Evolutionary conservation across 495 filamentous ascomycete genomes (phyloP), one percentile per base, ranked within the genome.

Genomic region (Lentithecium fluviatile): DNA sequence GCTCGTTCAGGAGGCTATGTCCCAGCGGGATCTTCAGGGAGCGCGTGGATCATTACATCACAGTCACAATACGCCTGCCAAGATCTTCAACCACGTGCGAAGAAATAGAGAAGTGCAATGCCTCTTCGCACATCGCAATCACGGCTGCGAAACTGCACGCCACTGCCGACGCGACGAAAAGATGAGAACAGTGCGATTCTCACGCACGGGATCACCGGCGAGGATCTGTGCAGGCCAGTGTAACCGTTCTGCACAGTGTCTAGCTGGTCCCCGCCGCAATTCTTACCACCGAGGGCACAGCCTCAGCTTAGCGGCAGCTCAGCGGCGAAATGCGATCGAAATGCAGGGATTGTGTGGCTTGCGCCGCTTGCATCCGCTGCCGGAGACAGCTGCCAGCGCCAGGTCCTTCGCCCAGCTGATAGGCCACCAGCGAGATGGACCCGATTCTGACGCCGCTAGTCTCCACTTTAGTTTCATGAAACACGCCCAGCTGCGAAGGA

Each of bases 381-480:
- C 43, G 45, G 32, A 51, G 43, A 45, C 1, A 13, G 53, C 45
- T 17, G 53, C 19, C 25, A 50, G 46, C 38, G 52, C 54, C 34
- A 53, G 53, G 60, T 13, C 37, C 25, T 13, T 12, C 8, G 1
- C 7, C 15, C 8, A 2, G 12, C 17, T 55, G 6, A 58, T 58
- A 52, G 61, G 54, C 12, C 43, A 32, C 42, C 38, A 20, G 5
- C 4, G 1, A 2, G 24, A 54, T 7, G 12, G 48, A 42, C 54
- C 47, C 8, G 17, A 17, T 2, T 58, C 55, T 64, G 55, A 64
- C 61, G 43, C 61, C 7, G 24, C 61, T 58, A 58, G 49, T 38
- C 34, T 37, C 54, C 61, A 64, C 61, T 8, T 37, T 38, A 42
- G 54, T 64, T 64, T 64, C 55, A 59, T 49, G 61, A 58, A 63